Percentiles rank a stretch among this genome's conserved stretches.
phyloP scores from a whole-genome alignment of 768 basidiomycete species.

The Lentinula edodes region DNA sequence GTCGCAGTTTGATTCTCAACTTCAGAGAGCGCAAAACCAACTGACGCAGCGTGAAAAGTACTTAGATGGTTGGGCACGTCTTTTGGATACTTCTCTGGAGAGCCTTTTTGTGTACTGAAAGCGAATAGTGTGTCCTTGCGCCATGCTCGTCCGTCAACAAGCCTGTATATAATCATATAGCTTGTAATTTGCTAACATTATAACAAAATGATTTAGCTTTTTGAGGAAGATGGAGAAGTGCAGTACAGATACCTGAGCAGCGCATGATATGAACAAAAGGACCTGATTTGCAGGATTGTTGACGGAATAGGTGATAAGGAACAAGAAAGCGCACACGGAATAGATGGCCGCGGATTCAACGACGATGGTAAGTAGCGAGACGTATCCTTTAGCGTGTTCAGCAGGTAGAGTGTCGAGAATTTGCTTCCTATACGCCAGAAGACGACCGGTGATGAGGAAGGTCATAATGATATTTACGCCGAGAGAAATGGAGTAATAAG shows the following conservation, averaged over 20 bases:
- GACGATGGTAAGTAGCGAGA: conserved; percentile 11
- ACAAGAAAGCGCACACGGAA: conserved; percentile 11
- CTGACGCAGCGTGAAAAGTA: conserved; percentile 5
- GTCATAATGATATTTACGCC: conserved; percentile 12
- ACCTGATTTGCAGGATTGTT: conserved; percentile 11
- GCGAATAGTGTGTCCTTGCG: conserved; percentile 18
- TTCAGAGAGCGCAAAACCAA: not conserved
- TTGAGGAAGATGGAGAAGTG: too few relatives aligned
- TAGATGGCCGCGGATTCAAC: conserved; percentile 19
- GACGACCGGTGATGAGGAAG: conserved; percentile 7
- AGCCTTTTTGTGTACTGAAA: not conserved
- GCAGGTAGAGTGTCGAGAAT: conserved; percentile 10
- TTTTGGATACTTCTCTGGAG: not conserved
- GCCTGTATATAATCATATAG: conserved; percentile 35
- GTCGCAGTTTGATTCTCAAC: not conserved
- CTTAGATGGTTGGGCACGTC: not conserved
- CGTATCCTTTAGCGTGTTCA: conserved; percentile 11
- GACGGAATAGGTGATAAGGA: conserved; percentile 14
- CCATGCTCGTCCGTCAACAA: conserved; percentile 37
- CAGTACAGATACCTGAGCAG: not conserved
- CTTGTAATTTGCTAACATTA: conserved; percentile 26
- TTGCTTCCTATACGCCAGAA: conserved; percentile 6
- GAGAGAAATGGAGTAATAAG: conserved; percentile 10
- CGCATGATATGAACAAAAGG: not conserved
- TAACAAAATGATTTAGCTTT: not conserved